Evolutionary conservation across 164 flowering plant genomes (phyloP).

Genomic region (Annona cherimola): DNA sequence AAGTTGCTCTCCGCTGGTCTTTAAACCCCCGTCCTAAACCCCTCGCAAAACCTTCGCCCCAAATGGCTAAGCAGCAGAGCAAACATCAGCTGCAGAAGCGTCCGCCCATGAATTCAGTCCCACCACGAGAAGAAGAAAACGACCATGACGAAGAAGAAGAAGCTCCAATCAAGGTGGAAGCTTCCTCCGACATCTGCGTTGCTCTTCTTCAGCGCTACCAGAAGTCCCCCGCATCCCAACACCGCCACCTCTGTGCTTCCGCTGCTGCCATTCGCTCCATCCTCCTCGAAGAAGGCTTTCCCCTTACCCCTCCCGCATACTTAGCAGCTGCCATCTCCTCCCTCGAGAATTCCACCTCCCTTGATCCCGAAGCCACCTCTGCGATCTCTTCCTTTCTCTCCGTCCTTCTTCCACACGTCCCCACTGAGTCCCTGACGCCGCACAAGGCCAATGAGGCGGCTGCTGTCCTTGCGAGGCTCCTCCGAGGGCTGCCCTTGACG

Average conservation of each 20-base stretch:
- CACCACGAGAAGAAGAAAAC: background rate
- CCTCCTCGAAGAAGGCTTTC: constrained; percentile 54
- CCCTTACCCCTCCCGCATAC: constrained; percentile 64
- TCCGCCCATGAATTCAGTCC: background rate
- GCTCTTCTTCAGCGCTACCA: constrained; percentile 66
- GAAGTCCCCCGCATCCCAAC: constrained; percentile 79
- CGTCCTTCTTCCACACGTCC: constrained; percentile 49
- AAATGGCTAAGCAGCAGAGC: background rate
- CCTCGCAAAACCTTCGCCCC: background rate
- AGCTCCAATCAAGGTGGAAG: background rate
- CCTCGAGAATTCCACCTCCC: constrained; percentile 5
- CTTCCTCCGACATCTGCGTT: constrained; percentile 51
- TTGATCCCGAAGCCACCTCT: constrained; percentile 37
- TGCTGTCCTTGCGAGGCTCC: constrained; percentile 33
- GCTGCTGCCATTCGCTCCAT: constrained; percentile 78
- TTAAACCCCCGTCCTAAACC: background rate
- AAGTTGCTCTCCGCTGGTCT: too few relatives aligned
- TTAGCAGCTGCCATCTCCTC: constrained; percentile 71
- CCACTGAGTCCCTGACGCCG: constrained; percentile 27
- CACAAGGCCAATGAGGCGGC: constrained; percentile 60
- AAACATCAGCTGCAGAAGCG: too few relatives aligned
- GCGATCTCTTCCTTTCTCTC: constrained; percentile 63
- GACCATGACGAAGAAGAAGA: background rate
- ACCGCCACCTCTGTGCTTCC: constrained; percentile 88
- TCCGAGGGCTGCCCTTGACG: constrained; percentile 19